A percentile compares a stretch with the other conserved stretches of the same genome.
These are phyloP conservation scores for Coemansia sp. DNA, from an alignment of 192 early-diverging fungal genomes.

Conservation along the genomic window DNA sequence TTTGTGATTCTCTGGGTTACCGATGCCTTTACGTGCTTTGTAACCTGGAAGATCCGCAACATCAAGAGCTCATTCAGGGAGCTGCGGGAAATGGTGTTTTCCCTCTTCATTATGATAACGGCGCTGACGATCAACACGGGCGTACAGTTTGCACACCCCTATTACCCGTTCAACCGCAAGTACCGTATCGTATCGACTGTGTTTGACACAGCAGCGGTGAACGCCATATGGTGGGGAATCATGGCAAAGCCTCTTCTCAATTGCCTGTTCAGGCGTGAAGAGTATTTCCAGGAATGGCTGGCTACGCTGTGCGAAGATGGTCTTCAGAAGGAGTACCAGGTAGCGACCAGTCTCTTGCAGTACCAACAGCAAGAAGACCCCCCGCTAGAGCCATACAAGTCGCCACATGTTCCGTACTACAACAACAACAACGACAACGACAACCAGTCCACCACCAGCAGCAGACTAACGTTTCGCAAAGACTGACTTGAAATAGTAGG, in stretches of 20 bases:
- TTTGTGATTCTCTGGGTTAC: constrained; percentile 25
- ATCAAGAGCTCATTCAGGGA: constrained; percentile 51
- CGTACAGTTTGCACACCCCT: constrained; percentile 15
- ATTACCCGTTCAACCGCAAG: constrained; percentile 18
- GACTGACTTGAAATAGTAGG: too few relatives aligned
- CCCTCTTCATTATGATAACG: constrained; percentile 17
- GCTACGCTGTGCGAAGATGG: constrained; percentile 22
- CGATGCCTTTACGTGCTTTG: constrained; percentile 10
- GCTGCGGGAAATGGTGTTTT: constrained; percentile 22
- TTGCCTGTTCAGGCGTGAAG: constrained; percentile 23
- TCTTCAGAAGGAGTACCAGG: constrained; percentile 21
- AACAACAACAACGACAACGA: too few relatives aligned
- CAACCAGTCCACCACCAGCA: too few relatives aligned
- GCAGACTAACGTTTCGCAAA: too few relatives aligned
- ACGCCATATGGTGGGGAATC: constrained; percentile 25
- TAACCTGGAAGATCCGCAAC: constrained; percentile 30
- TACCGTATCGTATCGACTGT: constrained; percentile 23
- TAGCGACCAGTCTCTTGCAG: not conserved
- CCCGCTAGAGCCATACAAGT: too few relatives aligned
- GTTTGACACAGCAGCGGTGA: constrained; percentile 16
- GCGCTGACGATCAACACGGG: constrained; percentile 19
- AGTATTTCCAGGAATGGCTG: constrained; percentile 22
- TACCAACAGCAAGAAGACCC: not conserved
- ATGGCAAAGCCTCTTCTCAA: constrained; percentile 25
- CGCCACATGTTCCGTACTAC: too few relatives aligned